These are phyloP conservation scores for Postia placenta DNA, from an alignment of 768 basidiomycete species.

Conservation along the genomic window DNA sequence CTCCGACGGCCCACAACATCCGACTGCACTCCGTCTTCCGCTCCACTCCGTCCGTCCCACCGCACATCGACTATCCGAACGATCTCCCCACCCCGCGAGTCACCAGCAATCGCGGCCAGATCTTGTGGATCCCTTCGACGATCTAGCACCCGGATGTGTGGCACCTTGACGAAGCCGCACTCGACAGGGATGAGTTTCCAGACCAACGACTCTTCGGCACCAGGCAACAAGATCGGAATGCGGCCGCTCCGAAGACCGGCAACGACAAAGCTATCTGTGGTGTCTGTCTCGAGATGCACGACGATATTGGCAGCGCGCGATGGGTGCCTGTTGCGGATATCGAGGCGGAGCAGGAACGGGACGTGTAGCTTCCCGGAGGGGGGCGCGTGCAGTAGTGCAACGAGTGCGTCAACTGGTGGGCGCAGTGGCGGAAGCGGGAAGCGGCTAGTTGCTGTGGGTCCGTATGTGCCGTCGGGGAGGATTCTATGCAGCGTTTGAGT, in stretches of 20 bases:
- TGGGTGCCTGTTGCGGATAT: conserved; percentile 60
- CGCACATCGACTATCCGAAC: conserved; percentile 50
- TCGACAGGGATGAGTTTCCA: conserved; percentile 74
- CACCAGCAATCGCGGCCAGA: conserved; percentile 20
- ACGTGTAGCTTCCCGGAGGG: conserved; percentile 58
- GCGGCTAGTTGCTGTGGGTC: conserved; percentile 40
- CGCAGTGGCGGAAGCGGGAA: conserved; percentile 57
- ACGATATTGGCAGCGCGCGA: conserved; percentile 62
- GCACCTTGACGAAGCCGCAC: conserved; percentile 61
- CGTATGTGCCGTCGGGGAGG: conserved; percentile 35
- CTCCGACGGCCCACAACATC: neutral
- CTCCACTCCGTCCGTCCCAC: conserved; percentile 8
- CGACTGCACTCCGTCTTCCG: neutral
- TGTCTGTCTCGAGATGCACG: conserved; percentile 66
- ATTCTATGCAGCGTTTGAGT: conserved; percentile 31
- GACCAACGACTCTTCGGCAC: conserved; percentile 53
- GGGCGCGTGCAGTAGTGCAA: conserved; percentile 62
- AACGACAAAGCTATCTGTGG: conserved; percentile 69
- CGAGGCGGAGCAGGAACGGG: conserved; percentile 49
- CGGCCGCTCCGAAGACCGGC: conserved; percentile 66
- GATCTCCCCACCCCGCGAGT: conserved; percentile 32
- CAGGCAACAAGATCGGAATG: conserved; percentile 69
- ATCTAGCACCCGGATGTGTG: conserved; percentile 53
- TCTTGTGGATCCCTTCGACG: conserved; percentile 31
- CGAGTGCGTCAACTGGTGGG: conserved; percentile 55